phyloP scores from a whole-genome alignment of 2,329 filamentous ascomycete genomes.

The Trichophyton equinum region DNA sequence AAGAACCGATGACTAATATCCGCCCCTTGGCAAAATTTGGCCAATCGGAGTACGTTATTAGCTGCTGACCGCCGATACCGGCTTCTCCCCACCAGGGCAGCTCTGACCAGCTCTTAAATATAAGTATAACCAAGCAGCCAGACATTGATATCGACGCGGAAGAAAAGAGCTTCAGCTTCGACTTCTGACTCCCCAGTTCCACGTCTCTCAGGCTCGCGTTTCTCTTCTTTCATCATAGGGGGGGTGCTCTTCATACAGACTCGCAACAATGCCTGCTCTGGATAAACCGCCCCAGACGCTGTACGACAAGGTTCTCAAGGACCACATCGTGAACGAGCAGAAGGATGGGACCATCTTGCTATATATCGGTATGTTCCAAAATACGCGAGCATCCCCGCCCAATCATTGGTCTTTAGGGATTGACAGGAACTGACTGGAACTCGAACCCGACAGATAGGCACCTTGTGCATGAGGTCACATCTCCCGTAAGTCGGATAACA shows the following conservation, averaged over 20 bases:
- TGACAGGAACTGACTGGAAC: neutral
- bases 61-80: constrained; percentile 11
- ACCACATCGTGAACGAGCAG: constrained; percentile 91
- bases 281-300: constrained; percentile 66
- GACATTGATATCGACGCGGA: neutral
- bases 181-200: neutral
- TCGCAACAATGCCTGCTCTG: constrained; percentile 57
- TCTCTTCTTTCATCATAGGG: neutral
- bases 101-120: neutral
- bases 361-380: constrained; percentile 67
- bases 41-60: constrained; percentile 7
- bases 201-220: neutral
- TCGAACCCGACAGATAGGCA: constrained; percentile 56
- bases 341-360: constrained; percentile 82
- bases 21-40: constrained; percentile 3
- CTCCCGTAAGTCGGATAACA: constrained; percentile 52
- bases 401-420: neutral
- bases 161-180: neutral
- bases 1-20: neutral
- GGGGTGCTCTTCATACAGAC: neutral
- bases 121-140: neutral
- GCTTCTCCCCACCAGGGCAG: constrained; percentile 5
- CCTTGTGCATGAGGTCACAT: constrained; percentile 96
- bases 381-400: neutral
- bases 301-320: constrained; percentile 94